Evolutionary conservation across 805 yeast genomes (phyloP), one percentile per base, ranked within the genome.

Genomic region (Suhomyces prunicola): DNA sequence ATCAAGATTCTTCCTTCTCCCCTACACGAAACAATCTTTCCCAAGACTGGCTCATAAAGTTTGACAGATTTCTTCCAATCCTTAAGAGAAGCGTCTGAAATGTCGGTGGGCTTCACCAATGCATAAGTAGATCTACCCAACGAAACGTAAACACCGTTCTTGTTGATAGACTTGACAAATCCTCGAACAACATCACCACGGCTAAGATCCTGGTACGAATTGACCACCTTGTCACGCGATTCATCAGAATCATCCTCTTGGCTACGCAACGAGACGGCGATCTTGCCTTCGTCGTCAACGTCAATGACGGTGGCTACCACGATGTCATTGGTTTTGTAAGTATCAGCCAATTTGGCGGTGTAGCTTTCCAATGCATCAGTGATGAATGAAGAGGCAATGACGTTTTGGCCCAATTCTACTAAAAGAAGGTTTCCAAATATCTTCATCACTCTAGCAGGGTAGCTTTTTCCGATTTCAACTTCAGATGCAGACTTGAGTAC

Each of bases 31-130:
- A 86, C 67, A 48, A 93, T 82, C 65, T 87, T 88, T 60, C 93
- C 97, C 47, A 76, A 64, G 8, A 93, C 90, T 12, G 80, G 73
- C 71, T 92, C 96, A 67, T 87, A 84, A 26, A 83, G 78, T 57
- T 79, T 78, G 79, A 79, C 90, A 57, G 77, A 81, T 57, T 84
- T 84, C 74, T 89, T 89, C 98, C 98, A 93, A 54, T 93, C 96
- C 62, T 86, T 87, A 64, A 90, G 72, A 61, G 74, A 89, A 0
- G 87, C 77, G 62, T 93, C 98, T 9, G 96, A 88, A 27, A 93
- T 74, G 65, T 92, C 92, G 44, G 87, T 70, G 48, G 90, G 84
- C 63, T 90, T 86, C 26, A 90, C 94, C 62, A 93, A 83, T 1
- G 92, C 97, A 60, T 82, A 82, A 24, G 88, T 74, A 1, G 78